Evolutionary conservation across 768 basidiomycete species (phyloP).

Genomic region (Pulveroboletus sp.): DNA sequence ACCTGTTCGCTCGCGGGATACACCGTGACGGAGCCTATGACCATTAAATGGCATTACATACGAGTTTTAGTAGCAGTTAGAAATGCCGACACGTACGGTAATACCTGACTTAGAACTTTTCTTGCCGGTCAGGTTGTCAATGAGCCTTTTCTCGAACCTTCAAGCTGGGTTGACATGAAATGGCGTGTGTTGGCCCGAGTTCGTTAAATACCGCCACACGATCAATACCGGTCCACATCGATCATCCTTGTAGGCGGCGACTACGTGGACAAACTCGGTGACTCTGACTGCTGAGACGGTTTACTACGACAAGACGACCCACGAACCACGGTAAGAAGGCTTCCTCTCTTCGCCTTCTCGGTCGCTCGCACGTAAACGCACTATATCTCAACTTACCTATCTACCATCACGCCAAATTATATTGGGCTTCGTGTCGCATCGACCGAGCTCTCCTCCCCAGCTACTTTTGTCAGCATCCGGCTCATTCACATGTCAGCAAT

Average conservation of each 20-base stretch:
- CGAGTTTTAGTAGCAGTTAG: slow-evolving; percentile 1
- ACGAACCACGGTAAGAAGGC: slow-evolving; percentile 1
- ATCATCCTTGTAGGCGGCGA: slow-evolving; percentile 2
- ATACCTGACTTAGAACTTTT: slow-evolving; percentile 1
- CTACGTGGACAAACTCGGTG: slow-evolving; percentile 13
- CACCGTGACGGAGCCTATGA: slow-evolving; percentile 1
- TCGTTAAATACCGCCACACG: neutral
- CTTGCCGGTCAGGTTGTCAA: neutral
- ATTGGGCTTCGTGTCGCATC: slow-evolving; percentile 41
- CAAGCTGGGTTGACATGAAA: neutral
- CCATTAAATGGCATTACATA: slow-evolving; percentile 13
- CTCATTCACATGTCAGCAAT: slow-evolving; percentile 37
- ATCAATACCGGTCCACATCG: neutral
- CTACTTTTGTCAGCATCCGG: slow-evolving; percentile 43
- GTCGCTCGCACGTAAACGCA: slow-evolving; percentile 14
- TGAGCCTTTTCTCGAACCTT: neutral
- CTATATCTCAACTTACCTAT: neutral
- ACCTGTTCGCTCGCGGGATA: slow-evolving; percentile 22
- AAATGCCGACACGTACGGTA: slow-evolving; percentile 15
- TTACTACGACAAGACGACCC: slow-evolving; percentile 1
- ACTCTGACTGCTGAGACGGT: neutral
- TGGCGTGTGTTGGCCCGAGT: neutral
- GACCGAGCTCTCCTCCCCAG: slow-evolving; percentile 38
- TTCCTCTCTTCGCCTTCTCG: slow-evolving; percentile 5
- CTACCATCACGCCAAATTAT: slow-evolving; percentile 23